These are phyloP conservation scores for Aspergillus nanangensis DNA, from an alignment of 495 filamentous ascomycete genomes.

Conservation along the genomic window DNA sequence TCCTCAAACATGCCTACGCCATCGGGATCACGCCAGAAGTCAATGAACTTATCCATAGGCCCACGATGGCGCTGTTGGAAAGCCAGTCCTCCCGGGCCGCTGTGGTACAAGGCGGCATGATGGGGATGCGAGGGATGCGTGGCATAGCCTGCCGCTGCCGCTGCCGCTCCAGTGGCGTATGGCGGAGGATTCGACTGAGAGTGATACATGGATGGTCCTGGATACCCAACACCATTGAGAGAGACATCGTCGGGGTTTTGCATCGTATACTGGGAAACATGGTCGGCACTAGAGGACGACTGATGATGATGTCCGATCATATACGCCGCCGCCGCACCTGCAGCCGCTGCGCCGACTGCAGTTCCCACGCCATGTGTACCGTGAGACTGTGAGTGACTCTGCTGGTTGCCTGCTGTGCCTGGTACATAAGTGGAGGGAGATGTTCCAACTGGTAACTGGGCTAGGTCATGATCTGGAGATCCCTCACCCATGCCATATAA, in stretches of 20 bases:
- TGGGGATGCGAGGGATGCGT: slow-evolving; percentile 26
- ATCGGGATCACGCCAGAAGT: slow-evolving; percentile 65
- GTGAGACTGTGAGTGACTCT: slow-evolving; percentile 29
- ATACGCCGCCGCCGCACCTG: slow-evolving; percentile 47
- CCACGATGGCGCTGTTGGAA: slow-evolving; percentile 47
- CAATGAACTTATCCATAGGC: slow-evolving; percentile 51
- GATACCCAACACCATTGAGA: slow-evolving; percentile 11
- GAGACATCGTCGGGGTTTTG: slow-evolving; percentile 29
- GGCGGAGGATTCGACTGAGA: slow-evolving; percentile 31
- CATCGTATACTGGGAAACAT: slow-evolving; percentile 23
- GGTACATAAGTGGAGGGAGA: slow-evolving; percentile 18
- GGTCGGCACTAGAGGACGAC: slow-evolving; percentile 28
- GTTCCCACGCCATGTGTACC: slow-evolving; percentile 27
- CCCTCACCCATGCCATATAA: slow-evolving; percentile 24
- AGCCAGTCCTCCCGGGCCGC: slow-evolving; percentile 31
- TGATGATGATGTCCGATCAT: slow-evolving; percentile 38
- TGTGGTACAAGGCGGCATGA: slow-evolving; percentile 17
- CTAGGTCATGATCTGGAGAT: slow-evolving; percentile 13
- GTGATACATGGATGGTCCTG: slow-evolving; percentile 24
- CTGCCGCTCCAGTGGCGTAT: slow-evolving; percentile 45
- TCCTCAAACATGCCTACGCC: slow-evolving; percentile 67
- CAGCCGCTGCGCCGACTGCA: slow-evolving; percentile 40
- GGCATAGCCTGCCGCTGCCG: slow-evolving; percentile 39
- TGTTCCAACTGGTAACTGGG: slow-evolving; percentile 9
- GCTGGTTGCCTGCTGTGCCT: slow-evolving; percentile 7